phyloP scores from a whole-genome alignment of 768 basidiomycete species.

The Leccinum aurantiacum region DNA sequence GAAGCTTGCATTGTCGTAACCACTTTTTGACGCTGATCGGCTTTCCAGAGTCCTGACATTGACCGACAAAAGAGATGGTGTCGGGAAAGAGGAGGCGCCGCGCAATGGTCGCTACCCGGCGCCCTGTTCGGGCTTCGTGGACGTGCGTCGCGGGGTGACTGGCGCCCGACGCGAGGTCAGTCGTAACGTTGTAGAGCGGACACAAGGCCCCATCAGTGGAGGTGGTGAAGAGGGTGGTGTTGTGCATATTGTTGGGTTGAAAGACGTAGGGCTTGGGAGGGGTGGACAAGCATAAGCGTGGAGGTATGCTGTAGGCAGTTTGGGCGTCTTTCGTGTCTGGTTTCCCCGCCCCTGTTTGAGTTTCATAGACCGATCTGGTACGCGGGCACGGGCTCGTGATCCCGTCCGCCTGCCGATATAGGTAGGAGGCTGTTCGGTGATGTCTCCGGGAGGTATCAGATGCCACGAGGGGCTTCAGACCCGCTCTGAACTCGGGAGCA shows the following conservation, averaged over 20 bases:
- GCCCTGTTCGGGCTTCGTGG: conserved; percentile 8
- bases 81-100: conserved; percentile 15
- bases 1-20: conserved; percentile 11
- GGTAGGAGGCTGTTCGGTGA: not conserved
- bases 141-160: not conserved
- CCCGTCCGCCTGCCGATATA: not conserved
- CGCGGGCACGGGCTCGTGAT: not conserved
- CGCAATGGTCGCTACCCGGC: conserved; percentile 4
- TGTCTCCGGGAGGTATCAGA: too few relatives aligned
- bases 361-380: not conserved
- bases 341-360: not conserved
- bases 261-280: conserved; percentile 9
- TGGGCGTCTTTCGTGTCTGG: not conserved
- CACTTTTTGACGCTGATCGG: conserved; percentile 15
- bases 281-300: conserved; percentile 1
- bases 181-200: conserved; percentile 15
- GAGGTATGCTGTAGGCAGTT: conserved; percentile 3
- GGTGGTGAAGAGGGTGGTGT: conserved; percentile 13
- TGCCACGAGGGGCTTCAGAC: not conserved
- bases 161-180: conserved; percentile 9
- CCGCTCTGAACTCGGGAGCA: not conserved
- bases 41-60: not conserved
- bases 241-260: conserved; percentile 9
- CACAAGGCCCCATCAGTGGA: not conserved
- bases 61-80: conserved; percentile 13